These are phyloP conservation scores for Debaryomyces nepalensis DNA, from an alignment of 1,139 yeast species.

Conservation along the genomic window DNA sequence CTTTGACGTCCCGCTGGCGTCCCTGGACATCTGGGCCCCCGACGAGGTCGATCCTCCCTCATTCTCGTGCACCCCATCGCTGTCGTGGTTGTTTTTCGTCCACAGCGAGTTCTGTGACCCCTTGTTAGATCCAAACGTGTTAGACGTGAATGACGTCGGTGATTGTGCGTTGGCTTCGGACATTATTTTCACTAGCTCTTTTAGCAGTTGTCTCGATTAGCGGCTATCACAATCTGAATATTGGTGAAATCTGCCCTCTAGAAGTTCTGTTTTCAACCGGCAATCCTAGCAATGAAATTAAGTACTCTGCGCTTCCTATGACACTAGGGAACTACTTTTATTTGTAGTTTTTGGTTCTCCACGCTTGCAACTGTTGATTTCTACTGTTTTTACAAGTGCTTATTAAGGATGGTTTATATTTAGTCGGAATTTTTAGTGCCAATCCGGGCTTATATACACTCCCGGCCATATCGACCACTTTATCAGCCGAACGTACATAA, in stretches of 20 bases:
- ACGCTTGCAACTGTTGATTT: not conserved
- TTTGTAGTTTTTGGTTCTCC: not conserved
- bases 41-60: conserved; percentile 8
- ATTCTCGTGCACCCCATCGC: conserved; percentile 4
- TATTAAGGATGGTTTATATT: conserved; percentile 3
- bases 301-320: not conserved
- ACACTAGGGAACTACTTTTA: too few species aligned
- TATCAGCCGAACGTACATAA: conserved; percentile 1
- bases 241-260: too few species aligned
- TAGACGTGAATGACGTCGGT: conserved; percentile 2
- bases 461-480: not conserved
- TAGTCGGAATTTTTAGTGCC: not conserved
- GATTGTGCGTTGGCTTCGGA: conserved; percentile 1
- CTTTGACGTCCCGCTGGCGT: conserved; percentile 1
- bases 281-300: not conserved
- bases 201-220: too few species aligned
- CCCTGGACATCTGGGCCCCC: conserved; percentile 8
- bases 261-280: not conserved
- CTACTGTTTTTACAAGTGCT: not conserved
- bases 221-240: too few species aligned
- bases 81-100: not conserved
- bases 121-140: conserved; percentile 2
- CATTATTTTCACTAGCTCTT: too few species aligned
- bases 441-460: not conserved
- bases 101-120: conserved; percentile 8